Evolutionary conservation across 78 protist genomes (phyloP).

Genomic region (Planoprotostelium fungivorum): DNA sequence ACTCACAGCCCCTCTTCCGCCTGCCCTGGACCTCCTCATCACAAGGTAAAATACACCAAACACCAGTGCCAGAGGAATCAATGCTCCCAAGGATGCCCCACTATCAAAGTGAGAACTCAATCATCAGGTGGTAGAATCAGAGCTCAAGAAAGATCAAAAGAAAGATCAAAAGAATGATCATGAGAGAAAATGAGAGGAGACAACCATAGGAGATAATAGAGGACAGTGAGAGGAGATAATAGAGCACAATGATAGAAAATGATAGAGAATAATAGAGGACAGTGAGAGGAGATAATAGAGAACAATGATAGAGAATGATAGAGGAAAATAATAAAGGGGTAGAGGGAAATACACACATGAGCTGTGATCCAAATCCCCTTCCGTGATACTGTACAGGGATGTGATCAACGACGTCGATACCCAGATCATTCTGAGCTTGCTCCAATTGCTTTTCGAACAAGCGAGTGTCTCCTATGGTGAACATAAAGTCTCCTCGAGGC

Average conservation of each 20-base stretch:
- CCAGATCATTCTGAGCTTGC: conserved; percentile 20
- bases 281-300: neutral
- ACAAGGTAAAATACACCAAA: too few relatives aligned
- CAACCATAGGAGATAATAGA: neutral
- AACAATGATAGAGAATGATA: neutral
- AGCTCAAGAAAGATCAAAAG: too few relatives aligned
- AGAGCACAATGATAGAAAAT: neutral
- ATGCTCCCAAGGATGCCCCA: too few relatives aligned
- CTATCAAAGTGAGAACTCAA: too few relatives aligned
- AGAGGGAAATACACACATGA: neutral
- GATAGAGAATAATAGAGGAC: neutral
- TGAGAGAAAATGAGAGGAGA: conserved; percentile 18
- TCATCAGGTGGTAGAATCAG: too few relatives aligned
- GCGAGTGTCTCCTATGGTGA: conserved; percentile 44
- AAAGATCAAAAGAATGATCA: conserved; percentile 13
- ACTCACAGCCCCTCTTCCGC: neutral
- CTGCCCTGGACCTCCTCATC: too few relatives aligned
- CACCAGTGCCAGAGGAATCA: too few relatives aligned
- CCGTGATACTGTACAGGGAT: conserved; percentile 22
- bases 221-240: neutral
- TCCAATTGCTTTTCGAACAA: conserved; percentile 52
- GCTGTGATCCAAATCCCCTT: neutral
- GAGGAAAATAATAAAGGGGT: neutral
- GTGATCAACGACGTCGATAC: conserved; percentile 10
- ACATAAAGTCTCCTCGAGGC: neutral